Percentiles rank a stretch among this genome's conserved stretches.
Conservation (phyloP, 345 rosid species). For the Citrus mangshanensis region DNA sequence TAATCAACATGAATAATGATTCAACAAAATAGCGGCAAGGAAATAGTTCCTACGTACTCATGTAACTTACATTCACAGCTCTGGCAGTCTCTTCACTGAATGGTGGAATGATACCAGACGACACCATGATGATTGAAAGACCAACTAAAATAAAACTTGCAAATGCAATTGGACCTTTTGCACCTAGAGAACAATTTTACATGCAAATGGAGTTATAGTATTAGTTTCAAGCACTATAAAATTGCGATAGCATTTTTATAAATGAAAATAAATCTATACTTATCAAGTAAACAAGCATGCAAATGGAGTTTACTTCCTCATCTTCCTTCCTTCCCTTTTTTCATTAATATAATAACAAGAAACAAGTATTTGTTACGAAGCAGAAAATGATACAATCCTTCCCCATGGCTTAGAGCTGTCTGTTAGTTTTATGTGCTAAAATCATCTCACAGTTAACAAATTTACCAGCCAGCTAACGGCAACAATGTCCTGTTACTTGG, state of each 20-base stretch:
- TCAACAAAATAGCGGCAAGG: background rate
- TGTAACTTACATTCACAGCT: slow-evolving; percentile 76
- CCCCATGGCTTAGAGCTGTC: background rate
- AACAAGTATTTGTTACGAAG: background rate
- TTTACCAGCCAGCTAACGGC: background rate
- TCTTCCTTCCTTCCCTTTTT: background rate
- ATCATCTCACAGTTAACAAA: background rate
- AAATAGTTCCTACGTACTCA: background rate
- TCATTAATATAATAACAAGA: background rate
- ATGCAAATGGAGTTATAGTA: slow-evolving; percentile 7
- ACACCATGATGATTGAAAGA: slow-evolving; percentile 52
- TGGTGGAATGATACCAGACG: slow-evolving; percentile 64
- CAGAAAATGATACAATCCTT: background rate
- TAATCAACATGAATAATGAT: background rate
- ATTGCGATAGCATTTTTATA: background rate
- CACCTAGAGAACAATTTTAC: slow-evolving; percentile 47
- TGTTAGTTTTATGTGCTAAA: background rate
- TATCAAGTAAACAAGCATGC: background rate
- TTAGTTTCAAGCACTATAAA: background rate
- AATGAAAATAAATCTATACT: background rate
- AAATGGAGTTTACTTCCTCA: background rate
- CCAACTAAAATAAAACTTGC: slow-evolving; percentile 45
- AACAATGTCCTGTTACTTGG: background rate
- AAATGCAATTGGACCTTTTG: slow-evolving; percentile 51
- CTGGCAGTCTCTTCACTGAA: slow-evolving; percentile 75